phyloP scores from a whole-genome alignment of 139 green algal genomes.

The Eudorina sp. region DNA sequence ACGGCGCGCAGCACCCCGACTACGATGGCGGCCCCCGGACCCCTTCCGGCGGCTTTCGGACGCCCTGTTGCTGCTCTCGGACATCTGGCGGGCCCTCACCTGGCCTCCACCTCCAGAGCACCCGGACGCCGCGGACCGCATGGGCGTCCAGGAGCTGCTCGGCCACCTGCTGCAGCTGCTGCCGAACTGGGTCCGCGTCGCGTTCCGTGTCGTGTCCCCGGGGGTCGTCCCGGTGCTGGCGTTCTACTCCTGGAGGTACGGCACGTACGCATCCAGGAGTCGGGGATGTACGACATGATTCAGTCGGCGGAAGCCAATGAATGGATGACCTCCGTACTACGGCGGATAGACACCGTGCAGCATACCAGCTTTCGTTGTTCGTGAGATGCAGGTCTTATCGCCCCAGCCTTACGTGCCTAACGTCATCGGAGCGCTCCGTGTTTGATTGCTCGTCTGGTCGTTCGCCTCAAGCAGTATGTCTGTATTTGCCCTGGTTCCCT shows the following conservation, averaged over 20 bases:
- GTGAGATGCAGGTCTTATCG: too few relatives aligned
- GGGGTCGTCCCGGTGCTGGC: neutral
- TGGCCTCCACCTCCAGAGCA: neutral
- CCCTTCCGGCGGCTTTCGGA: neutral
- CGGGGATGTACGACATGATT: too few relatives aligned
- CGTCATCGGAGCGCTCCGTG: too few relatives aligned
- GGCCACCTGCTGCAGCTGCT: neutral
- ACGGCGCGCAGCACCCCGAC: neutral
- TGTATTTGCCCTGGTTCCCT: too few relatives aligned
- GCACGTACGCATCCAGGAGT: too few relatives aligned
- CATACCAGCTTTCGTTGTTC: too few relatives aligned
- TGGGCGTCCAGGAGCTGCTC: neutral
- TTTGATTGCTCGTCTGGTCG: too few relatives aligned
- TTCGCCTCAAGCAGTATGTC: too few relatives aligned
- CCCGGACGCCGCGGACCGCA: neutral
- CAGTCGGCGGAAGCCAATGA: too few relatives aligned
- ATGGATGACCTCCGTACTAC: too few relatives aligned
- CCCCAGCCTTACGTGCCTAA: too few relatives aligned
- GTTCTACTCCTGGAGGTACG: neutral
- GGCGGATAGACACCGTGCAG: too few relatives aligned
- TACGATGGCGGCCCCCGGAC: neutral
- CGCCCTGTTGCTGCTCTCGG: neutral
- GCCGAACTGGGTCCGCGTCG: neutral
- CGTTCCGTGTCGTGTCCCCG: neutral
- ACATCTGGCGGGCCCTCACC: slow-evolving; percentile 11